Conservation (phyloP, 2,329 filamentous ascomycete genomes). For the Claviceps sp. region DNA sequence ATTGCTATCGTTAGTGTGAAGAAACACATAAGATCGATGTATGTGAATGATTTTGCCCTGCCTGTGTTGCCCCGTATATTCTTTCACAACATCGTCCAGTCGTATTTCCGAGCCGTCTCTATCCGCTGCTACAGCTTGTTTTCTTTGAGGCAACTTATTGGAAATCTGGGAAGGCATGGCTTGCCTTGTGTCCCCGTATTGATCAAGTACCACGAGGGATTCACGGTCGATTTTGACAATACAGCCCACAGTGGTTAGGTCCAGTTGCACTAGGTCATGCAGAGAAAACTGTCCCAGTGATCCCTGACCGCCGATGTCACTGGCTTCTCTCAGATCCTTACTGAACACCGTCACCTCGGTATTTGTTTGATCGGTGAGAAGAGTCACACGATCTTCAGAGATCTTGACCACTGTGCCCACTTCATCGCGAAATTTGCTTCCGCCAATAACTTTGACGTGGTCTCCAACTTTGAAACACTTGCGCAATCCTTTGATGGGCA, state of each 20-base stretch:
- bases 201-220: slow-evolving; percentile 78
- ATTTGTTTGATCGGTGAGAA: slow-evolving; percentile 86
- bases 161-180: slow-evolving; percentile 85
- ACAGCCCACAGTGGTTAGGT: slow-evolving; percentile 82
- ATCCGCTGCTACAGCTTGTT: slow-evolving; percentile 80
- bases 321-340: slow-evolving; percentile 87
- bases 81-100: slow-evolving; percentile 82
- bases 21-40: slow-evolving; percentile 81
- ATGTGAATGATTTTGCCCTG: slow-evolving; percentile 88
- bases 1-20: slow-evolving; percentile 69
- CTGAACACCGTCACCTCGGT: slow-evolving; percentile 95
- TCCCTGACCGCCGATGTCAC: slow-evolving; percentile 77
- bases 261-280: slow-evolving; percentile 87
- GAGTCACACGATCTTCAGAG: slow-evolving; percentile 78
- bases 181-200: slow-evolving; percentile 70
- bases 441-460: slow-evolving; percentile 96
- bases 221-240: slow-evolving; percentile 93
- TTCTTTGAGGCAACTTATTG: slow-evolving; percentile 72
- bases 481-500: slow-evolving; percentile 79
- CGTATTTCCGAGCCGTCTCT: slow-evolving; percentile 88
- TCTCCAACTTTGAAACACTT: slow-evolving; percentile 91
- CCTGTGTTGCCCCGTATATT: slow-evolving; percentile 72
- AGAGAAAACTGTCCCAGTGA: slow-evolving; percentile 80
- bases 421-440: slow-evolving; percentile 86
- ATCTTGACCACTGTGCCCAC: slow-evolving; percentile 96